These are phyloP conservation scores for Cystobasidium tubakii DNA, from an alignment of 768 basidiomycete genomes.

Conservation along the genomic window DNA sequence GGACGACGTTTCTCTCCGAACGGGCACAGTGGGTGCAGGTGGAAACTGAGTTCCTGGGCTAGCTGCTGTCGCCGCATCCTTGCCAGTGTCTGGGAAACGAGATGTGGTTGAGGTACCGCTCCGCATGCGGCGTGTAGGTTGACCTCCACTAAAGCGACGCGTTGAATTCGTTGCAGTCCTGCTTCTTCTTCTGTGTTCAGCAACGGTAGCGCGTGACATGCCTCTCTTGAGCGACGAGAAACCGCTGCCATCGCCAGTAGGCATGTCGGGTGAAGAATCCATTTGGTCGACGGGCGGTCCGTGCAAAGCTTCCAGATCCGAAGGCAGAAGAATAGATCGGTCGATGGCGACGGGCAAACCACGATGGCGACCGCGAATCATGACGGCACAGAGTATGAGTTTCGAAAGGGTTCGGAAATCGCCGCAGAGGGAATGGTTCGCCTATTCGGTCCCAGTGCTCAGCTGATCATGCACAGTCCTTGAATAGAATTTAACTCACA, in stretches of 20 bases:
- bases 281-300: background rate
- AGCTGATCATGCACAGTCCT: too few relatives aligned
- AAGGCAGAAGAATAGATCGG: conserved; percentile 74
- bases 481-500: too few relatives aligned
- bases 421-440: conserved; percentile 74
- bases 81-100: background rate
- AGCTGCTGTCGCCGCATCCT: background rate
- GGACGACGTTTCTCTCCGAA: background rate
- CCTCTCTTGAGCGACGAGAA: background rate
- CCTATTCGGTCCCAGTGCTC: too few relatives aligned
- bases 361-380: conserved; percentile 61
- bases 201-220: background rate
- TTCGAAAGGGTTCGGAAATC: conserved; percentile 75
- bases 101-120: background rate
- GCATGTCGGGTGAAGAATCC: background rate
- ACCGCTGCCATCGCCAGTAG: background rate
- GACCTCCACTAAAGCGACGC: background rate
- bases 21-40: background rate
- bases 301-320: conserved; percentile 52
- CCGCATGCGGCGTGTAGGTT: background rate
- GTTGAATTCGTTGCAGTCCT: background rate
- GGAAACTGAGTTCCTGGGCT: background rate
- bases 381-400: conserved; percentile 75
- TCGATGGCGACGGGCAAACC: conserved; percentile 44
- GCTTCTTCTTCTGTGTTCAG: background rate